phyloP scores from a whole-genome alignment of 148 eudicot species.

The Nepenthes mirabilis region DNA sequence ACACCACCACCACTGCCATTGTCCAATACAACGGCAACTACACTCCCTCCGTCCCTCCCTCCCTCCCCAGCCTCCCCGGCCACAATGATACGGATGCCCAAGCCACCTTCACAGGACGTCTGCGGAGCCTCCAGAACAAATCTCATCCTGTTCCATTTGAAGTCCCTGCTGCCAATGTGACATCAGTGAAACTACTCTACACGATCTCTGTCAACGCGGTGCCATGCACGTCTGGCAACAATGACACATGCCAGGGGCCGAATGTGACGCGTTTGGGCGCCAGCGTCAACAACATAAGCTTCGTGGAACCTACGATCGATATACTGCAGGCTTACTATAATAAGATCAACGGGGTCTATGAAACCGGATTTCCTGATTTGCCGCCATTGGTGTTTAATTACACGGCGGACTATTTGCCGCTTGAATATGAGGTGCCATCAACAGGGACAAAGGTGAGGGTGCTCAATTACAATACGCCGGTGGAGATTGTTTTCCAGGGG shows the following conservation, averaged over 20 bases:
- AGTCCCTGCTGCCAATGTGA: background rate
- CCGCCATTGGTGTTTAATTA: conserved; percentile 8
- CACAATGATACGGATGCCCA: conserved; percentile 2
- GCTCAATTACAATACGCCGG: conserved; percentile 3
- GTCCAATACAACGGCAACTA: background rate
- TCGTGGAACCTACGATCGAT: conserved; percentile 6
- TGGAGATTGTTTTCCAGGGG: conserved; percentile 16
- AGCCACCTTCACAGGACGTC: conserved; percentile 3
- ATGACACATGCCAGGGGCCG: conserved; percentile 1
- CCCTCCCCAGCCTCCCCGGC: conserved; percentile 1
- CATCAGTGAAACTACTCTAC: background rate
- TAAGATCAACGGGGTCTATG: background rate
- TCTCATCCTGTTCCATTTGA: background rate
- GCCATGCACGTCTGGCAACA: background rate
- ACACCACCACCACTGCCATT: conserved; percentile 13
- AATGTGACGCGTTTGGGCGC: conserved; percentile 2
- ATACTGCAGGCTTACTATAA: conserved; percentile 4
- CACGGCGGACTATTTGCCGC: conserved; percentile 7
- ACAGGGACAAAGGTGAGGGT: conserved; percentile 4
- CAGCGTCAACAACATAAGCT: conserved; percentile 8
- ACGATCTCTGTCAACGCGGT: conserved; percentile 7
- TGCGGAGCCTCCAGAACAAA: conserved; percentile 1
- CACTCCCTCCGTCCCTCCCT: background rate
- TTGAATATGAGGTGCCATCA: conserved; percentile 2
- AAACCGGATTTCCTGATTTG: conserved; percentile 2